Conservation (phyloP, 1,284 basidiomycete genomes). For the Afroboletus lepidellus region DNA sequence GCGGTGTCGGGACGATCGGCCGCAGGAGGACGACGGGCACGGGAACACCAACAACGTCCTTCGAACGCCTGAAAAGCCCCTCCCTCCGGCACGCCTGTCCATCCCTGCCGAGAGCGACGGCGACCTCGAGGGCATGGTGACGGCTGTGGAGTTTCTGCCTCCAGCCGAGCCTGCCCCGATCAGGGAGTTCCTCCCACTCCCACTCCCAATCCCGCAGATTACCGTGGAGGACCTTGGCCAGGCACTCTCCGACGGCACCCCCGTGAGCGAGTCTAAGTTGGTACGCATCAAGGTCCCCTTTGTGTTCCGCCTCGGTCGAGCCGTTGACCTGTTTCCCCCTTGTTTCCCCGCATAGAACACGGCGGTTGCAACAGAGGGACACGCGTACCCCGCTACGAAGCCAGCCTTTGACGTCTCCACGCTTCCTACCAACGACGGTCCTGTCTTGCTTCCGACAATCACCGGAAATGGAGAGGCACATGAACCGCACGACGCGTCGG, state of each 20-base stretch:
- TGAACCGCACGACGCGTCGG: background rate
- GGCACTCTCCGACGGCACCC: slow-evolving; percentile 38
- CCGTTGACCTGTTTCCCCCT: background rate
- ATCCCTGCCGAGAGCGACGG: slow-evolving; percentile 13
- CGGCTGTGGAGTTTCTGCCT: slow-evolving; percentile 25
- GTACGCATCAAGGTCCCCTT: slow-evolving; percentile 5
- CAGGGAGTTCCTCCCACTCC: slow-evolving; percentile 13
- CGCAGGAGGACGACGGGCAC: slow-evolving; percentile 58
- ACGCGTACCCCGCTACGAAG: slow-evolving; percentile 7
- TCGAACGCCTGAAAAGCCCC: slow-evolving; percentile 54
- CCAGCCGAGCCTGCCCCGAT: slow-evolving; percentile 10
- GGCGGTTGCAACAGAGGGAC: slow-evolving; percentile 25
- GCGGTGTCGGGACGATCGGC: slow-evolving; percentile 53
- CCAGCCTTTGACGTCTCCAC: slow-evolving; percentile 27
- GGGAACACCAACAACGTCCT: slow-evolving; percentile 78
- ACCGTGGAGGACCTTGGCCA: slow-evolving; percentile 38
- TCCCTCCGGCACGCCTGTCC: slow-evolving; percentile 15
- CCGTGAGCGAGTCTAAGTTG: slow-evolving; percentile 15
- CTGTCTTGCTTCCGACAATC: slow-evolving; percentile 4
- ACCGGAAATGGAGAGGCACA: slow-evolving; percentile 10
- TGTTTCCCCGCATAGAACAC: slow-evolving; percentile 17
- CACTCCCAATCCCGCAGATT: slow-evolving; percentile 22
- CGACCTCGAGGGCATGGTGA: slow-evolving; percentile 28
- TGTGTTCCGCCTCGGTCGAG: background rate
- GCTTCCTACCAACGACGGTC: slow-evolving; percentile 37